Evolutionary conservation across 139 green algal species (phyloP).

Genomic region (Chlamydomonas schloesseri): DNA sequence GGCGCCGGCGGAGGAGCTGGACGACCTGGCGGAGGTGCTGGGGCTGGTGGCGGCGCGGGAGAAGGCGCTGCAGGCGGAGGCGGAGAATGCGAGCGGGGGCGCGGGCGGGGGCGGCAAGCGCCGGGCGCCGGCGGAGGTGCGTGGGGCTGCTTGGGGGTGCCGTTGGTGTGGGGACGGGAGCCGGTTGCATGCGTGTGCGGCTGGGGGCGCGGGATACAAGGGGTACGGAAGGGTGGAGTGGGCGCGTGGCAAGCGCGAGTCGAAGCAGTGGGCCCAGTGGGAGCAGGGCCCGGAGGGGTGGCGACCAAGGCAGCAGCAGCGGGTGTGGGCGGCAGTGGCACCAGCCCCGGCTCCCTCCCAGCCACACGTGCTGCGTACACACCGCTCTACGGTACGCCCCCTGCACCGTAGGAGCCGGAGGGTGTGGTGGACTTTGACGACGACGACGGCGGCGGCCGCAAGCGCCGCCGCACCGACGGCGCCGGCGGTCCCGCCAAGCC

Average conservation of each 20-base stretch:
- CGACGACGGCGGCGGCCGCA: constrained; percentile 9
- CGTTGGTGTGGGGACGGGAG: neutral
- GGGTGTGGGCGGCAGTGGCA: no score
- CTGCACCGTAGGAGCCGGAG: constrained; percentile 8
- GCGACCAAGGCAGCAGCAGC: no score
- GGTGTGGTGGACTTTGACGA: constrained; percentile 39
- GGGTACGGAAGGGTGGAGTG: no score
- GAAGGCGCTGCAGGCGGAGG: constrained; percentile 2
- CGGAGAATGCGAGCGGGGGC: neutral
- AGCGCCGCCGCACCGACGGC: constrained; percentile 25
- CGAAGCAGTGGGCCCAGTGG: no score
- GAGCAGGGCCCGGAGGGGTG: no score
- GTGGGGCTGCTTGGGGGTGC: neutral
- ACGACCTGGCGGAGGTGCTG: constrained; percentile 10
- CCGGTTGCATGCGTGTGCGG: neutral
- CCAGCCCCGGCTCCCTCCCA: no score
- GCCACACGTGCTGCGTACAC: no score
- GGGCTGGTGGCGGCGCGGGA: constrained; percentile 9
- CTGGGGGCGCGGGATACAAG: neutral
- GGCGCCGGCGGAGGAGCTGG: constrained; percentile 16
- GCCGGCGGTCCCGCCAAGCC: neutral
- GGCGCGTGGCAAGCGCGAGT: no score
- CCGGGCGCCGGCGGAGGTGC: constrained; percentile 20
- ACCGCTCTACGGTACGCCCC: no score
- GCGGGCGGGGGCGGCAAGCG: neutral